Base-by-base conservation (phyloP, 768 basidiomycete species). In the Cytidiella melzeri region DNA sequence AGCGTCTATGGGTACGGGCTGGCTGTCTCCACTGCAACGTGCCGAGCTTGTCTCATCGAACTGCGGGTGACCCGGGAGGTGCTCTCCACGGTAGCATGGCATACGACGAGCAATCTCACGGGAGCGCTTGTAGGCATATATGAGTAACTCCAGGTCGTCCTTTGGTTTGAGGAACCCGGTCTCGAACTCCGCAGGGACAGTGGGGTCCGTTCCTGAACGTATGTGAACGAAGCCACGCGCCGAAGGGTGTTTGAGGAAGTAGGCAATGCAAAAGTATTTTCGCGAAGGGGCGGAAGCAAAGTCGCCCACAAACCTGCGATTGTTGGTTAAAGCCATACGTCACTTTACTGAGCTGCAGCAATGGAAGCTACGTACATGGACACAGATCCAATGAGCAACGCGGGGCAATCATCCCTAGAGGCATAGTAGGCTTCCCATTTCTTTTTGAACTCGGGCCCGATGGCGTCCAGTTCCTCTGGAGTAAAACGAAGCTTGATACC, bases 101-200 rank as follows among this genome's bases (percentile, higher is more conserved):
- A 81, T 79, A 13, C 83, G 76, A 28, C 83, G 73, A 3, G 68
- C 65, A 9, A 79, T 53, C 63, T 85, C 82, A 1, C 81, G 71
- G 3, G 59, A 47, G 46, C 70, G 72, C 54, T 84, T 85, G 61
- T 83, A 84, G 0, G 58, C 67, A 70, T 77, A 77, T 46, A 66
- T 66, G 40, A 82, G 53, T 19, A 72, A 63, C 0, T 60, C 69
- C 5, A 83, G 38, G 38, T 66, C 64, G 13, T 55, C 61, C 34
- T 51, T 43, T 18, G 43, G 28, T 26, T 57, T 55, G 30, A 63
- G 55, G 50, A 37, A 61, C 28, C 57, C 60, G 0, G 58, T 48
- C 19, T 58, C 56, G 51, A 63, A 64, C 42, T 61, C 57, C 13
- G 53, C 18, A 1, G 56, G 53, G 1, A 59, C 57, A 15, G 41